phyloP scores from a whole-genome alignment of 257 asterid genomes.

The Solanum pennellii region DNA sequence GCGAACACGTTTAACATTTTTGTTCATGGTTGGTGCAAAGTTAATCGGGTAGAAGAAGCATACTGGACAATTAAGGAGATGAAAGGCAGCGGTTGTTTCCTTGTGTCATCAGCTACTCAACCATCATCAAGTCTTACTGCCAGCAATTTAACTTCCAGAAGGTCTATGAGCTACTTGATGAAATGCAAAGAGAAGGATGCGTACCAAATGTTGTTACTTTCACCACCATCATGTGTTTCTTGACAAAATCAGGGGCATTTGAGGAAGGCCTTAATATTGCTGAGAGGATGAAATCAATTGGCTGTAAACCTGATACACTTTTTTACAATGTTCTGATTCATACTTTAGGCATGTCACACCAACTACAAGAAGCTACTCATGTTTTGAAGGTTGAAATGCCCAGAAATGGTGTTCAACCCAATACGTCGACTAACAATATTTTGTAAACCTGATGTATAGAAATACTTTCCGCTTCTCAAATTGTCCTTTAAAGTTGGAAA shows the following conservation, averaged over 20 bases:
- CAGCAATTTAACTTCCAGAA: slow-evolving; percentile 28
- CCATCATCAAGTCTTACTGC: slow-evolving; percentile 59
- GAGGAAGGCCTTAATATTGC: slow-evolving; percentile 47
- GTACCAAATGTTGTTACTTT: slow-evolving; percentile 59
- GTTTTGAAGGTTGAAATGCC: slow-evolving; percentile 52
- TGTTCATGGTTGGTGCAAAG: slow-evolving; percentile 86
- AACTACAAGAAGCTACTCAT: slow-evolving; percentile 32
- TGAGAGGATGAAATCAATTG: slow-evolving; percentile 45
- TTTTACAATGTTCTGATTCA: slow-evolving; percentile 70
- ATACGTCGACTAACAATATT: slow-evolving; percentile 56
- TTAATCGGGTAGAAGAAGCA: slow-evolving; percentile 76
- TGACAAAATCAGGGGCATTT: slow-evolving; percentile 44
- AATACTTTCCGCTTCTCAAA: slow-evolving; percentile 62
- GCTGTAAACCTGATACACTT: slow-evolving; percentile 57
- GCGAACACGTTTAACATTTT: slow-evolving; percentile 67
- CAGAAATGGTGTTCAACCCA: slow-evolving; percentile 31
- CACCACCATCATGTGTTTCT: slow-evolving; percentile 62
- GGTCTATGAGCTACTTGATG: slow-evolving; percentile 62
- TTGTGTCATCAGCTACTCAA: slow-evolving; percentile 67
- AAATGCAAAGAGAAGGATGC: slow-evolving; percentile 57
- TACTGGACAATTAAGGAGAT: slow-evolving; percentile 88
- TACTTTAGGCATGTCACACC: slow-evolving; percentile 50
- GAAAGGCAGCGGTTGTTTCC: slow-evolving; percentile 67
- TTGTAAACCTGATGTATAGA: slow-evolving; percentile 73
- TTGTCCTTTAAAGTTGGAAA: slow-evolving; percentile 29